Base-by-base conservation (phyloP, 176 grass and related monocot species). In the Tuctoria greenei region DNA sequence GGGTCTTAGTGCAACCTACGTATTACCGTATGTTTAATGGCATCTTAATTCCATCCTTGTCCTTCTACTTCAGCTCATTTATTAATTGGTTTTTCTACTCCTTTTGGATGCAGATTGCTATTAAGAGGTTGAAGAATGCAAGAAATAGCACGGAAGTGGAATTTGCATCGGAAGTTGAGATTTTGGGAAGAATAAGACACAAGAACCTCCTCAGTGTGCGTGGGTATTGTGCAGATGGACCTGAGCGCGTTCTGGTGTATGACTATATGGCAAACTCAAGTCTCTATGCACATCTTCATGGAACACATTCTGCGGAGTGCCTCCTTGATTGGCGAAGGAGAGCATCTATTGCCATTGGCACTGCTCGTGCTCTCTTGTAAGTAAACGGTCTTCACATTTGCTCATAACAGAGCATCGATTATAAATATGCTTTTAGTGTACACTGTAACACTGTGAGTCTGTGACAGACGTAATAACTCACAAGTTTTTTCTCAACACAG, bases 301-400 rank as follows among this genome's bases (percentile, higher is more conserved):
- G 93, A 54, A 27, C 81, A 23, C 89, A 87, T 71, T 78, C 89
- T 76, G 73, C 84, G 0, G 93, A 92, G 23, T 82, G 74, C 56
- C 89, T 92, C 76, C 93, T 96, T 75, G 89, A 96, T 47, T 96
- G 93, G 93, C 66, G 84, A 4, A 87, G 93, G 77, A 84, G 93
- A 73, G 79, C 66, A 24, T 81, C 50, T 34, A 85, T 96, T 71
- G 93, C 93, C 44, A 83, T 92, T 15, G 84, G 83, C 71, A 78
- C 84, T 64, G 89, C 89, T 67, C 71, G 86, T 38, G 93, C 81
- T 68, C 41, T 90, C 20, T 43, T 79, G 89, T 96, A 35, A 87
- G 89, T 92, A 67, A 74, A 76, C 6, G 23, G 14, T 8, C 73
- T 37, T 26, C 49, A 44, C 62, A 57, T 76, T 90, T 76, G 15